Evolutionary conservation across 768 basidiomycete genomes (phyloP).

Genomic region (Pleurotus platypus): DNA sequence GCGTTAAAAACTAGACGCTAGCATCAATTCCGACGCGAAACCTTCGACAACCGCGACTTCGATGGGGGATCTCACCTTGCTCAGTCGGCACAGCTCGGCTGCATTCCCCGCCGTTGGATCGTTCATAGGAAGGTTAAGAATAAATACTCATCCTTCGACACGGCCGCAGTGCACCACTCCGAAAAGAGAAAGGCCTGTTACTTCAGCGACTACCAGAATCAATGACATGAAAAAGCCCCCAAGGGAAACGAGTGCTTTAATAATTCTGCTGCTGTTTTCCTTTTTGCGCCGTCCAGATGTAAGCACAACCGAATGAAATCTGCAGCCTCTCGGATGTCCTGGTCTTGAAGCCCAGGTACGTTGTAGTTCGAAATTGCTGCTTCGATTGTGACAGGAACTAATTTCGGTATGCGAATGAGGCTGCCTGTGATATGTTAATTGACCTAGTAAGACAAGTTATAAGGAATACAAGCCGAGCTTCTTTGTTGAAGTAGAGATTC

Average conservation of each 20-base stretch:
- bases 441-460: background rate
- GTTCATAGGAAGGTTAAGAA: too few relatives aligned
- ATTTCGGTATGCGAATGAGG: background rate
- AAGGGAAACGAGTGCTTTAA: background rate
- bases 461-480: background rate
- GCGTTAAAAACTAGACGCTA: constrained; percentile 82
- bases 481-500: constrained; percentile 1
- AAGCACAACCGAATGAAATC: background rate
- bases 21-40: constrained; percentile 85
- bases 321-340: background rate
- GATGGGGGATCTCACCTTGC: constrained; percentile 66
- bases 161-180: too few relatives aligned
- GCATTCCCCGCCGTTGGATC: too few relatives aligned
- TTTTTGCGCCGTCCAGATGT: background rate
- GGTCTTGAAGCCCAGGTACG: background rate
- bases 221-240: background rate
- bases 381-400: background rate
- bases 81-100: too few relatives aligned
- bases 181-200: too few relatives aligned
- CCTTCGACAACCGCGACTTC: constrained; percentile 74
- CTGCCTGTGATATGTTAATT: background rate
- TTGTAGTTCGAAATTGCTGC: background rate
- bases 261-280: background rate
- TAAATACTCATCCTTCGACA: too few relatives aligned
- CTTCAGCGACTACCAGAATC: too few relatives aligned